phyloP scores from a whole-genome alignment of 139 green algal species.

The Ettlia oleoabundans region DNA sequence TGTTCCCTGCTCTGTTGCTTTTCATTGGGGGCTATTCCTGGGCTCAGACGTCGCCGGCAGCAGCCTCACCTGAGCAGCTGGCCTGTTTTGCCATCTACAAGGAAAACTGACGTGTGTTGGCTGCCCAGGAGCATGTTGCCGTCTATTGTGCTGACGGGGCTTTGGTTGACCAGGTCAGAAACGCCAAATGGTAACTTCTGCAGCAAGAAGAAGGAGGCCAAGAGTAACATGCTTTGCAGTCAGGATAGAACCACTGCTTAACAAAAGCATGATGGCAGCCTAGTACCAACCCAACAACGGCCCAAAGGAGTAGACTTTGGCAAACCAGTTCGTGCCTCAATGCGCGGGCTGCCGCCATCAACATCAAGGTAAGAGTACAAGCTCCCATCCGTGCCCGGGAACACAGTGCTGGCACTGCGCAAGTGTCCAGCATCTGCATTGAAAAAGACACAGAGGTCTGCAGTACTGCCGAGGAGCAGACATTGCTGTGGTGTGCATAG shows the following conservation, averaged over 20 bases:
- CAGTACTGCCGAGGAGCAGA: too few relatives aligned
- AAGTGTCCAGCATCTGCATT: neutral
- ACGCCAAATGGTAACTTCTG: slow-evolving; percentile 85
- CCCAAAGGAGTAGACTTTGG: neutral
- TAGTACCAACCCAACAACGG: neutral
- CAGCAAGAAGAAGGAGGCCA: slow-evolving; percentile 29
- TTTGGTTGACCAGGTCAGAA: slow-evolving; percentile 84
- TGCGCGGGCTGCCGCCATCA: neutral
- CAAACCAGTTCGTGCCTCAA: slow-evolving; percentile 3
- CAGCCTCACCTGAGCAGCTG: slow-evolving; percentile 38
- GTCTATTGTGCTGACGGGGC: slow-evolving; percentile 81
- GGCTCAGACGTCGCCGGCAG: too few relatives aligned
- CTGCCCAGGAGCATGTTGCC: slow-evolving; percentile 85
- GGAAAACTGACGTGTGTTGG: slow-evolving; percentile 72
- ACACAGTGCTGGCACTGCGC: slow-evolving; percentile 62
- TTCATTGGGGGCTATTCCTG: neutral
- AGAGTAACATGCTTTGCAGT: too few relatives aligned
- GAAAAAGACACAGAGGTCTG: neutral
- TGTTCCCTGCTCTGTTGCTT: neutral
- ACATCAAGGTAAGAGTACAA: slow-evolving; percentile 77
- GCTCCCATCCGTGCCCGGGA: slow-evolving; percentile 87
- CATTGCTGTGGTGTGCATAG: neutral
- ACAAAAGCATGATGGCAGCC: neutral
- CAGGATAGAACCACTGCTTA: too few relatives aligned
- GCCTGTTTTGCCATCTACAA: slow-evolving; percentile 80